Evolutionary conservation across 192 early-diverging fungal genomes (phyloP).

Genomic region (Rhizoclosmatium globosum): DNA sequence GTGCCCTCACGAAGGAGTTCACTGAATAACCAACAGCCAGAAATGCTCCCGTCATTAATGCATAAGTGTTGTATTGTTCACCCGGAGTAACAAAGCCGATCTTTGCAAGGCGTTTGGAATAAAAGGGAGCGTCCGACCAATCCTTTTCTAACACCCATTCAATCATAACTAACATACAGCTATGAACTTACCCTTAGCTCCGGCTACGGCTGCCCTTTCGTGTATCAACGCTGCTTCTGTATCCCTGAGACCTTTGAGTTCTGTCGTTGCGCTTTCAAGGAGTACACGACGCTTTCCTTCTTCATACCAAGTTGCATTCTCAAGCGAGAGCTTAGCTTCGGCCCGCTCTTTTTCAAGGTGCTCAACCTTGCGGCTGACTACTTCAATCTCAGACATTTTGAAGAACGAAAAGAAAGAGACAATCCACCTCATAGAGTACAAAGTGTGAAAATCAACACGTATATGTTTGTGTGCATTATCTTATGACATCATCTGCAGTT

Average conservation of each 20-base stretch:
- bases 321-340: slow-evolving; percentile 8
- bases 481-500: no score
- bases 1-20: slow-evolving; percentile 5
- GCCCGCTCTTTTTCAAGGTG: not conserved
- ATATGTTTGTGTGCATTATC: no score
- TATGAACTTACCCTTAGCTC: not conserved
- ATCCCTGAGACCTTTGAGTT: not conserved
- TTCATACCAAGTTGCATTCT: not conserved
- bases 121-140: slow-evolving; percentile 4
- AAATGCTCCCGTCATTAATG: not conserved
- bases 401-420: not conserved
- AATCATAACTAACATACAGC: not conserved
- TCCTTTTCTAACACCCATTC: not conserved
- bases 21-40: not conserved
- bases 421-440: not conserved
- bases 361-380: not conserved
- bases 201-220: not conserved
- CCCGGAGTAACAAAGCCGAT: slow-evolving; percentile 7
- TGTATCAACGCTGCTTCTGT: not conserved
- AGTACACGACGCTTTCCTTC: not conserved
- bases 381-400: not conserved
- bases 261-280: slow-evolving; percentile 1
- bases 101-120: slow-evolving; percentile 6
- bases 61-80: slow-evolving; percentile 1
- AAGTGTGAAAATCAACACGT: not conserved